A percentile compares a stretch with the other conserved stretches of the same genome.
Evolutionary conservation across 345 rosid genomes (phyloP).

Genomic region (Eucalyptus coolabah): DNA sequence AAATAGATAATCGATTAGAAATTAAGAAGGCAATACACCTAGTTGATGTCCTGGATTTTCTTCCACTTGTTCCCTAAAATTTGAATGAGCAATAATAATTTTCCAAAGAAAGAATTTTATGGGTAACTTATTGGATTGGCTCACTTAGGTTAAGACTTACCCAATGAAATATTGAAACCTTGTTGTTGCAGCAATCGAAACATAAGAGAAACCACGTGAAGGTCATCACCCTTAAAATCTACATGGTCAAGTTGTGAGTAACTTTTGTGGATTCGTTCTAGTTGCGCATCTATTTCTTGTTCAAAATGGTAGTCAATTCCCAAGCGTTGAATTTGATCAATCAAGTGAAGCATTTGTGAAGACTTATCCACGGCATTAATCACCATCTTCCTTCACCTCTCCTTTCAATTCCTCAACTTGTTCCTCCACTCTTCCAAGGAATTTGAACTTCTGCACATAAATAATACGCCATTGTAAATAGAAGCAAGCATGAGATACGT

Average conservation of each 20-base stretch:
- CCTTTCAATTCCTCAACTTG: not conserved
- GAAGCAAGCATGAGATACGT: not conserved
- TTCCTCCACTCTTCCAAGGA: not conserved
- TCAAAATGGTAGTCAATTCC: constrained; percentile 38
- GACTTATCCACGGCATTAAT: not conserved
- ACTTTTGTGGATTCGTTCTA: not conserved
- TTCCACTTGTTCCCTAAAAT: not conserved
- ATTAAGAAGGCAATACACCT: not conserved
- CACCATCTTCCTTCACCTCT: not conserved
- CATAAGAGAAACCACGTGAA: not conserved
- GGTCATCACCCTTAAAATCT: not conserved
- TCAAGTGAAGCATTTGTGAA: not conserved
- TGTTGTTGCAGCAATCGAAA: not conserved
- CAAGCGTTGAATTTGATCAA: constrained; percentile 15
- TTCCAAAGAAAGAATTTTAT: not conserved
- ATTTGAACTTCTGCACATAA: not conserved
- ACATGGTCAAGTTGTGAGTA: not conserved
- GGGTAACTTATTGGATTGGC: not conserved
- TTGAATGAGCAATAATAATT: not conserved
- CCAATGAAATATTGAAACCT: not conserved
- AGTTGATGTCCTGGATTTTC: not conserved
- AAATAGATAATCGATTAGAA: not conserved
- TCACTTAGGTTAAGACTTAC: not conserved
- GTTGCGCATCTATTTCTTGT: not conserved
- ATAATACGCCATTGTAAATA: not conserved